These are phyloP conservation scores for Nakaseomyces sp. DNA, from an alignment of 1,139 yeast genomes.

Conservation along the genomic window DNA sequence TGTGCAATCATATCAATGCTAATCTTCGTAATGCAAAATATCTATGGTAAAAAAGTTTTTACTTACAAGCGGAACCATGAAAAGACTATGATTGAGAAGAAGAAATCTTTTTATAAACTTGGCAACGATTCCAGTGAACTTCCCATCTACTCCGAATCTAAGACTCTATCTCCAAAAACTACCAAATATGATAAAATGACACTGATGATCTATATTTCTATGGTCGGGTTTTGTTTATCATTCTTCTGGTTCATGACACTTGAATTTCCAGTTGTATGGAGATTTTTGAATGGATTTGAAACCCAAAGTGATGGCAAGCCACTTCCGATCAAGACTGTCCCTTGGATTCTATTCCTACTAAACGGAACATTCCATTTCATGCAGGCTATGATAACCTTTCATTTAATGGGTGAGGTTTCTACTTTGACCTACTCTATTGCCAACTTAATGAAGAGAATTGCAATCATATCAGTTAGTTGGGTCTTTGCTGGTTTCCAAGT, in stretches of 20 bases:
- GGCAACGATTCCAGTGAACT: conserved; percentile 7
- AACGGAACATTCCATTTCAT: conserved; percentile 78
- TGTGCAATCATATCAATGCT: conserved; percentile 78
- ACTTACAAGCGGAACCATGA: conserved; percentile 38
- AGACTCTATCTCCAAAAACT: conserved; percentile 2
- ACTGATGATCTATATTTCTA: conserved; percentile 76
- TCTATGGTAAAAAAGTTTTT: conserved; percentile 79
- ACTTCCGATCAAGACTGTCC: conserved; percentile 21
- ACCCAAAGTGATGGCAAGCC: not conserved
- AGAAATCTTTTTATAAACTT: conserved; percentile 1
- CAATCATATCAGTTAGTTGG: conserved; percentile 69
- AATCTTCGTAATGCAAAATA: conserved; percentile 85
- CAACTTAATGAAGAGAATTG: conserved; percentile 78
- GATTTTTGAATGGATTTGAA: conserved; percentile 9
- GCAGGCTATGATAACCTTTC: conserved; percentile 85
- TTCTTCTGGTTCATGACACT: conserved; percentile 68
- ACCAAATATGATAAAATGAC: conserved; percentile 66
- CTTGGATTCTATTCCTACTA: conserved; percentile 33
- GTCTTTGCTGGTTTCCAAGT: conserved; percentile 19
- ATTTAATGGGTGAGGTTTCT: conserved; percentile 78
- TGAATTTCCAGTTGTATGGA: conserved; percentile 41
- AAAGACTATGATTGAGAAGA: not conserved
- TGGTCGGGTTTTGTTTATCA: conserved; percentile 70
- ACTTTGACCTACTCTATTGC: conserved; percentile 93
- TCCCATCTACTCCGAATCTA: conserved; percentile 5